A percentile compares a stretch with the other conserved stretches of the same genome.
phyloP scores from a whole-genome alignment of 129 eudicot genomes.

The Scalesia atractyloides region DNA sequence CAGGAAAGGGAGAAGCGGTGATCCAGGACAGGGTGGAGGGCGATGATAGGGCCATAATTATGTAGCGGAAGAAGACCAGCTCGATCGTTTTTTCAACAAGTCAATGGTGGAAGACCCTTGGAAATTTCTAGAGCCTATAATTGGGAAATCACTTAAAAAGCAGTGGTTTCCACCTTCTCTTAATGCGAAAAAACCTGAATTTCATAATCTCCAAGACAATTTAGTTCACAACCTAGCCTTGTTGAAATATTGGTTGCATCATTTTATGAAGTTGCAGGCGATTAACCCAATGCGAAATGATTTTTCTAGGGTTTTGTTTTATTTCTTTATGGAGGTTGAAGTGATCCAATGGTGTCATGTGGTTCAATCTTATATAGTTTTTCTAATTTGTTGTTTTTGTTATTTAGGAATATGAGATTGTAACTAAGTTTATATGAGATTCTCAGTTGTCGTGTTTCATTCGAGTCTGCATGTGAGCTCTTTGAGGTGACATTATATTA shows the following conservation, averaged over 20 bases:
- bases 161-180: slow-evolving; percentile 52
- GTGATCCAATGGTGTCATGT: slow-evolving; percentile 9
- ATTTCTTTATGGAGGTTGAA: neutral
- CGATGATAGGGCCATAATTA: slow-evolving; percentile 41
- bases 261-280: slow-evolving; percentile 44
- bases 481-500: no score
- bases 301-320: neutral
- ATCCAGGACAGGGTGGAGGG: slow-evolving; percentile 54
- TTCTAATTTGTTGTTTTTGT: slow-evolving; percentile 11
- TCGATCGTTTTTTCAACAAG: slow-evolving; percentile 53
- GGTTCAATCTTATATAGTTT: slow-evolving; percentile 10
- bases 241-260: slow-evolving; percentile 85
- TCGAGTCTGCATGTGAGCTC: no score
- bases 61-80: slow-evolving; percentile 59
- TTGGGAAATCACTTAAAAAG: slow-evolving; percentile 47
- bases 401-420: neutral
- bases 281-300: slow-evolving; percentile 25
- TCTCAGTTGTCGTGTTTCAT: neutral
- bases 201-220: slow-evolving; percentile 34
- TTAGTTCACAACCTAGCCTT: slow-evolving; percentile 59
- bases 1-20: slow-evolving; percentile 53
- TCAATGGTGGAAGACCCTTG: slow-evolving; percentile 96
- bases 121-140: slow-evolving; percentile 59
- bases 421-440: slow-evolving; percentile 3
- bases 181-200: slow-evolving; percentile 47